Evolutionary conservation across 192 early-diverging fungal species (phyloP).

Genomic region (Spizellomyces punctatus): DNA sequence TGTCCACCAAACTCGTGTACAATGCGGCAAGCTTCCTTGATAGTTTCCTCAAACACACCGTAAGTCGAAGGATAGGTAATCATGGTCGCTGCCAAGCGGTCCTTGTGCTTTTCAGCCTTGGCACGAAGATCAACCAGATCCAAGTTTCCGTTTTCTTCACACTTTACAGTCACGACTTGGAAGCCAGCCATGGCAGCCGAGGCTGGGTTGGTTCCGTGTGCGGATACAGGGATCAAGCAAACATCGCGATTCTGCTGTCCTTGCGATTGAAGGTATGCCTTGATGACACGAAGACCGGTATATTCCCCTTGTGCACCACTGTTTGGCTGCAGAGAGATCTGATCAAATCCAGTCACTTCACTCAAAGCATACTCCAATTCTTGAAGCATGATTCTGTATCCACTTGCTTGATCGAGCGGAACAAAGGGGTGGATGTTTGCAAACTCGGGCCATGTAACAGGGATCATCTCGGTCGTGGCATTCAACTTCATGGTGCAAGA

Average conservation of each 20-base stretch:
- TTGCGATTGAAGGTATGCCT: constrained; percentile 84
- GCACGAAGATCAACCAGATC: constrained; percentile 86
- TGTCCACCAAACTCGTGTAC: constrained; percentile 94
- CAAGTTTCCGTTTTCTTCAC: constrained; percentile 88
- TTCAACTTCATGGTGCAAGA: constrained; percentile 99
- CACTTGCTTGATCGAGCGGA: constrained; percentile 89
- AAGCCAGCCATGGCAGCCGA: constrained; percentile 97
- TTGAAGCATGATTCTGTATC: constrained; percentile 85
- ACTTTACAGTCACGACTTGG: constrained; percentile 91
- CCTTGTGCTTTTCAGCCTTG: constrained; percentile 88
- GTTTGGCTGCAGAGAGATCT: constrained; percentile 96
- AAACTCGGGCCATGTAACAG: constrained; percentile 99
- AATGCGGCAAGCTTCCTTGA: constrained; percentile 85
- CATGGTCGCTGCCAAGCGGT: constrained; percentile 91
- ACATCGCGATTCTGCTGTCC: constrained; percentile 87
- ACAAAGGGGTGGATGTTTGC: constrained; percentile 95
- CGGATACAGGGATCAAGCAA: constrained; percentile 97
- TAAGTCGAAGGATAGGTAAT: constrained; percentile 99
- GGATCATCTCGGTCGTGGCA: constrained; percentile 99
- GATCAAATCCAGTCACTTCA: constrained; percentile 93
- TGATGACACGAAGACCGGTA: constrained; percentile 92
- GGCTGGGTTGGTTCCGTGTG: constrained; percentile 99
- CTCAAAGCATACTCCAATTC: constrained; percentile 89
- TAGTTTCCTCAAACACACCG: constrained; percentile 95
- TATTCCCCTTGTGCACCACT: constrained; percentile 99